These are phyloP conservation scores for Monoraphidium neglectum DNA, from an alignment of 139 green algal species.

Conservation along the genomic window DNA sequence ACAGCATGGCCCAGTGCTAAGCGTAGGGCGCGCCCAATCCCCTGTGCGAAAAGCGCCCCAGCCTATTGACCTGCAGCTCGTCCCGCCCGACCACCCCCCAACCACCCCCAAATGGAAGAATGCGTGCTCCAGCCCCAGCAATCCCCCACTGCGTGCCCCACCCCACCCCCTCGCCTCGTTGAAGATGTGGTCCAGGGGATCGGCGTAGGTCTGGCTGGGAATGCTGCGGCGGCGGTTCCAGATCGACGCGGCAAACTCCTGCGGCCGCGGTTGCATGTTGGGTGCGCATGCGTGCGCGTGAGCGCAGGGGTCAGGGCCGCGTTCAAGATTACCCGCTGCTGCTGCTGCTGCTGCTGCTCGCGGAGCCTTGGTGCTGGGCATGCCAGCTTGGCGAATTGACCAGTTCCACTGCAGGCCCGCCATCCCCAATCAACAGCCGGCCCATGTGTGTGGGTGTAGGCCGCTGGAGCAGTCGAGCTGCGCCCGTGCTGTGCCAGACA, in stretches of 20 bases:
- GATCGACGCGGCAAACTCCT: slow-evolving; percentile 22
- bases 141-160: too few relatives aligned
- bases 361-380: background rate
- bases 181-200: slow-evolving; percentile 44
- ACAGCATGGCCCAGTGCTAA: too few relatives aligned
- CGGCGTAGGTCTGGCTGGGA: slow-evolving; percentile 35
- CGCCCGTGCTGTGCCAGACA: too few relatives aligned
- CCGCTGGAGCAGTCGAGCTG: too few relatives aligned
- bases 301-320: background rate
- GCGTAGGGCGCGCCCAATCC: too few relatives aligned
- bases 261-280: background rate
- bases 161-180: slow-evolving; percentile 2
- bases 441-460: too few relatives aligned
- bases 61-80: too few relatives aligned
- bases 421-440: background rate
- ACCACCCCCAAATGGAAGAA: too few relatives aligned
- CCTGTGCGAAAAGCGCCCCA: too few relatives aligned
- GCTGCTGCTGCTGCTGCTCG: background rate
- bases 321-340: background rate
- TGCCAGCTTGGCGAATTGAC: background rate
- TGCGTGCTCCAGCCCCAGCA: too few relatives aligned
- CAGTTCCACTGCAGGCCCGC: background rate
- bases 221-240: slow-evolving; percentile 39
- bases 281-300: background rate
- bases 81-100: too few relatives aligned